Conservation (phyloP, 768 basidiomycete species). For the Termitomyces sp. region DNA sequence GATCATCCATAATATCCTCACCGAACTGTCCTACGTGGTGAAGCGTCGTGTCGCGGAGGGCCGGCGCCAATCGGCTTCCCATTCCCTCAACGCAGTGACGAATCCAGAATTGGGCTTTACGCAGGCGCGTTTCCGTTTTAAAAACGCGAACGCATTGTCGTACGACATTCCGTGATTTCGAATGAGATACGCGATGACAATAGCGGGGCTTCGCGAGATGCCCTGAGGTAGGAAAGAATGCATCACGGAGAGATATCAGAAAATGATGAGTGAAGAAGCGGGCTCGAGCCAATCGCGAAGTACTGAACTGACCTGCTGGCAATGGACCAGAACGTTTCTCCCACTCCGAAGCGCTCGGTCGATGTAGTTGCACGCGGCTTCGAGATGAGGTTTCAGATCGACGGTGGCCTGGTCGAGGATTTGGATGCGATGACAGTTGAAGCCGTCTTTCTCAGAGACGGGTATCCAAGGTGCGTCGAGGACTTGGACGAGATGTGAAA, state of each 20-base stretch:
- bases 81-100: conserved; percentile 55
- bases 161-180: conserved; percentile 71
- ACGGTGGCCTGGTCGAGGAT: conserved; percentile 61
- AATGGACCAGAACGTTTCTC: conserved; percentile 72
- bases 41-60: conserved; percentile 20
- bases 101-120: conserved; percentile 81
- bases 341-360: conserved; percentile 59
- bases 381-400: conserved; percentile 68
- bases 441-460: conserved; percentile 40
- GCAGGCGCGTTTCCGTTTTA: conserved; percentile 67
- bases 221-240: conserved; percentile 42
- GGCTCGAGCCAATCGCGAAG: not conserved
- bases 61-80: conserved; percentile 41
- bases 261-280: conserved; percentile 8
- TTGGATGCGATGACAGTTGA: conserved; percentile 62
- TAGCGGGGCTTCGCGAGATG: conserved; percentile 72
- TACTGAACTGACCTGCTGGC: conserved; percentile 65
- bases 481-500: conserved; percentile 61
- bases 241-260: conserved; percentile 13
- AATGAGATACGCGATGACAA: conserved; percentile 83
- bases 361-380: conserved; percentile 67
- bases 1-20: not conserved
- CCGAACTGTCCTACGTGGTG: conserved; percentile 15
- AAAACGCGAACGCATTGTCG: conserved; percentile 58
- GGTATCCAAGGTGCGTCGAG: conserved; percentile 66